These are phyloP conservation scores for Thermochaetoides thermophila DNA, from an alignment of 495 filamentous ascomycete genomes.

Conservation along the genomic window DNA sequence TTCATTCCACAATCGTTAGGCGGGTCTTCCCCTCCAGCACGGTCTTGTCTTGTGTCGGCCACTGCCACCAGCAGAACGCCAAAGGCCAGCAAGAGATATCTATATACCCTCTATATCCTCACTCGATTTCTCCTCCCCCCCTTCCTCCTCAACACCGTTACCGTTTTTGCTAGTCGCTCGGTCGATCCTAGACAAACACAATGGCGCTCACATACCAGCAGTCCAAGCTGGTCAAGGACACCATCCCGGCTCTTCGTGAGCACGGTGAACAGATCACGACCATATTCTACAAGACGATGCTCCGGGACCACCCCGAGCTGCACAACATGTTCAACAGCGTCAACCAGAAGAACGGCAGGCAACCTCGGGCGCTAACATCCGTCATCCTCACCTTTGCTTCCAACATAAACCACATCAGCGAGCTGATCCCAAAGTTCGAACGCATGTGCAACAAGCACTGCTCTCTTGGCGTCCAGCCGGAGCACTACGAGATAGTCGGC, in stretches of 20 bases:
- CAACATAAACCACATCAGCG: conserved; percentile 55
- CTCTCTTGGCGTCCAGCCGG: conserved; percentile 51
- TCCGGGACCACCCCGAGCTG: conserved; percentile 47
- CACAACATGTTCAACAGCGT: conserved; percentile 55
- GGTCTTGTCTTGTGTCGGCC: no score
- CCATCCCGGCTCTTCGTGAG: conserved; percentile 36
- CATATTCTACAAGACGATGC: conserved; percentile 54
- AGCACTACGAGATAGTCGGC: conserved; percentile 54
- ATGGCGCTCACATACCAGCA: conserved; percentile 33
- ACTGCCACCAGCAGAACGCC: no score
- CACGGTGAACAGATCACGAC: conserved; percentile 52
- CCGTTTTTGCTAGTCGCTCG: no score
- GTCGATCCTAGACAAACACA: no score
- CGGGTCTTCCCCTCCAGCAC: no score
- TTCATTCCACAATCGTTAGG: no score
- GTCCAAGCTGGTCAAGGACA: conserved; percentile 27
- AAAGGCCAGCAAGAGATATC: no score
- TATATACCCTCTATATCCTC: no score
- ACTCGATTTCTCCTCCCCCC: neutral
- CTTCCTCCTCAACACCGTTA: neutral
- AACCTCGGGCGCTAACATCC: conserved; percentile 48
- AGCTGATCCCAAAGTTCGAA: conserved; percentile 47
- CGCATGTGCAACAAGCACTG: conserved; percentile 63
- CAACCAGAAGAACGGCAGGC: conserved; percentile 53
- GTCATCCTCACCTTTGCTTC: conserved; percentile 54